phyloP scores from a whole-genome alignment of 495 filamentous ascomycete species.

The Umbilicaria muhlenbergii region DNA sequence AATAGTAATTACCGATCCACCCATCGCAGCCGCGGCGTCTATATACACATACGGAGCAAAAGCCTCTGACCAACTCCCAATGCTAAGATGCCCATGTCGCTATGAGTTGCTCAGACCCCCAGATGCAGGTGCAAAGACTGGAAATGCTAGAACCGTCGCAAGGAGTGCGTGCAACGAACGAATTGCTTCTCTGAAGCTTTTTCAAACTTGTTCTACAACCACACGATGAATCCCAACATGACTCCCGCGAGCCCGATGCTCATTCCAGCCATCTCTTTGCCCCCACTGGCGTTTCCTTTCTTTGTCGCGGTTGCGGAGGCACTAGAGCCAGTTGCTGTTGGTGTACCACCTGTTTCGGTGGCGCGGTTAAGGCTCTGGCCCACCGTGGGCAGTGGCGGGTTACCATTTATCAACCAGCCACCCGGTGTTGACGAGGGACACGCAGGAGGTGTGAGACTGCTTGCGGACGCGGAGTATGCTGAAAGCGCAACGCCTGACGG shows the following conservation, averaged over 20 bases:
- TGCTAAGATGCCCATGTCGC: too few relatives aligned
- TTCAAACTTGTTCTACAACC: conserved; percentile 20
- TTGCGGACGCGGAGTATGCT: conserved; percentile 45
- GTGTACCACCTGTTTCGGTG: background rate
- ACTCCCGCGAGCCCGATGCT: conserved; percentile 32
- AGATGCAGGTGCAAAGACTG: too few relatives aligned
- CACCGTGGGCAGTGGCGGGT: conserved; percentile 50
- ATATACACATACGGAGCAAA: too few relatives aligned
- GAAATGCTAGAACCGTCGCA: too few relatives aligned
- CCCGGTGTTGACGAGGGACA: conserved; percentile 57
- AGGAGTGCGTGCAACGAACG: too few relatives aligned
- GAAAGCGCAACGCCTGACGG: conserved; percentile 51
- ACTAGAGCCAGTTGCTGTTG: conserved; percentile 6
- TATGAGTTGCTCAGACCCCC: too few relatives aligned
- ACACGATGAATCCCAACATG: conserved; percentile 37
- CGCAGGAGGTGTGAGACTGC: conserved; percentile 33
- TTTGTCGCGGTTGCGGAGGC: conserved; percentile 1
- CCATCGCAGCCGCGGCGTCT: too few relatives aligned
- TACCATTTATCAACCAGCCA: conserved; percentile 58
- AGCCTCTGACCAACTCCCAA: too few relatives aligned
- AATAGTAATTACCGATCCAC: too few relatives aligned
- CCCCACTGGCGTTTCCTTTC: conserved; percentile 17
- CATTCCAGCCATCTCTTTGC: conserved; percentile 37
- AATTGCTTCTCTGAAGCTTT: background rate
- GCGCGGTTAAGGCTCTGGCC: conserved; percentile 31